Percentiles rank a stretch among this genome's conserved stretches.
phyloP scores from a whole-genome alignment of 108 stramenopile genomes.

The Nannochloropsis granulata region DNA sequence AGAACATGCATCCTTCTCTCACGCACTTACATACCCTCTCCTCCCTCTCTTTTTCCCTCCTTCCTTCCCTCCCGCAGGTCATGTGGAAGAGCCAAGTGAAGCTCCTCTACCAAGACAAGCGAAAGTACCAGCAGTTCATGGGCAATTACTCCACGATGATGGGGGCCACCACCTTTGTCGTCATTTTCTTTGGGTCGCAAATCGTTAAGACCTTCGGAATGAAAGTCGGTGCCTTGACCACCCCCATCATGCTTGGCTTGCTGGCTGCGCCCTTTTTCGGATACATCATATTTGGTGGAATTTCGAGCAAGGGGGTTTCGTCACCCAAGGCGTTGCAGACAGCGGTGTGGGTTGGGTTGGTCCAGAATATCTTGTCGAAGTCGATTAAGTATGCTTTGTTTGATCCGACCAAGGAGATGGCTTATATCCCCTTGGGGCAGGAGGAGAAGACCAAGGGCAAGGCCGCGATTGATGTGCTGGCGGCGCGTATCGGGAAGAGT shows the following conservation, averaged over 20 bases:
- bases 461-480: constrained; percentile 82
- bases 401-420: constrained; percentile 97
- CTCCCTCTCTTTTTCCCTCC: neutral
- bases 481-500: constrained; percentile 78
- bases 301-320: constrained; percentile 7
- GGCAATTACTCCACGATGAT: constrained; percentile 84
- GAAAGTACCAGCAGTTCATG: constrained; percentile 91
- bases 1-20: too few species aligned
- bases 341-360: constrained; percentile 84
- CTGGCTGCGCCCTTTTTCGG: constrained; percentile 19
- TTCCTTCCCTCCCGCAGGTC: constrained; percentile 29
- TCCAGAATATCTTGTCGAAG: constrained; percentile 82
- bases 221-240: constrained; percentile 75
- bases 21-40: too few species aligned
- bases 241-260: constrained; percentile 54
- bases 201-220: constrained; percentile 81
- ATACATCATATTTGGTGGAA: constrained; percentile 35
- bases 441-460: constrained; percentile 64
- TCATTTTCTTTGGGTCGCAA: constrained; percentile 80
- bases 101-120: constrained; percentile 64
- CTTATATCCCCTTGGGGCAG: constrained; percentile 90
- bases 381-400: constrained; percentile 77
- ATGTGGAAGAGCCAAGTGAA: constrained; percentile 77
- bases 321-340: constrained; percentile 46
- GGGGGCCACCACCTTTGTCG: constrained; percentile 69